Base-by-base conservation (phyloP, 108 stramenopile genomes). In the Cyclostephanos tholiformis region DNA sequence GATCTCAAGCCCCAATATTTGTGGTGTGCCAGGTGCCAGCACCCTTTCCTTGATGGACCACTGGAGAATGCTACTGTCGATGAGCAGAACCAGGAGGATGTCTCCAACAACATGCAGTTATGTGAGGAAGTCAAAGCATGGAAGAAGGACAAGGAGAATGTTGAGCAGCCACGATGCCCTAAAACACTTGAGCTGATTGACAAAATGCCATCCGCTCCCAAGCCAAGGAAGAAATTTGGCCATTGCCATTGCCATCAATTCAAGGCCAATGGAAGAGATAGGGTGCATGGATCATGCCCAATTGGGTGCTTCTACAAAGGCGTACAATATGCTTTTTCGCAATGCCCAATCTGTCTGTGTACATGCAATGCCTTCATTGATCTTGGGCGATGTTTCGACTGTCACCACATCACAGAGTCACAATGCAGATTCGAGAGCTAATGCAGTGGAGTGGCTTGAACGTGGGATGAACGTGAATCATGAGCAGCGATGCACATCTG, bases 321-420 rank as follows among this genome's bases (percentile, higher is more conserved):
- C 25, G 57, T 58, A 2, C 2, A 30, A 12, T 58, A 29, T 12
- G 27, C 16, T 17, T 17, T 11, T 58, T 25, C 27, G 16, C 16
- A 26, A 58, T 58, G 57, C 29, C 57, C 57, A 2, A 26, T 58
- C 16, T 58, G 57, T 12, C 11, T 58, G 25, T 58, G 57, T 58
- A 29, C 29, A 14, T 58, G 57, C 13, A 4, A 30, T 29, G 57
- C 57, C 7, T 58, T 58, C 29, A 32, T 58, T 17, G 27, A 25
- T 4, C 29, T 58, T 25, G 29, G 11, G 27, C 25, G 32, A 30
- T 58, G 32, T 58, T 29, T 9, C 32, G 10, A 58, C 57, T 26
- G 57, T 30, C 4, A 29, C 57, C 16, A 29, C 57, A 30, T 32
- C 29, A 17, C 27, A 58, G 30, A 26, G 4, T 11, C 16, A 4